phyloP scores from a whole-genome alignment of 768 basidiomycete genomes.

The Rhodosporidiobolus sp. region DNA sequence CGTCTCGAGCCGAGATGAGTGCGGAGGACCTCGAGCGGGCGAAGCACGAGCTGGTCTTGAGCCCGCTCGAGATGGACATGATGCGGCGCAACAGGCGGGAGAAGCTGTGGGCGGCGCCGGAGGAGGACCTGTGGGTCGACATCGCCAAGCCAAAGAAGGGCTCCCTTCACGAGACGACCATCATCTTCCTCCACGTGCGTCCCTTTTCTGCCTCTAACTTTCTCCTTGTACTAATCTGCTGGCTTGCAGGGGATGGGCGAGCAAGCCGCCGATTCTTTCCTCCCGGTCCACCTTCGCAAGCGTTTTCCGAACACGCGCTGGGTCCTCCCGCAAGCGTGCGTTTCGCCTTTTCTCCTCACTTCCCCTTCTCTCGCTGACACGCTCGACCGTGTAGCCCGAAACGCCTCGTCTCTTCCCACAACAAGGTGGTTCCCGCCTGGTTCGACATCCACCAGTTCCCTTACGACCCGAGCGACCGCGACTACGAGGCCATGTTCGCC shows the following conservation, averaged over 20 bases:
- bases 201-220: background rate
- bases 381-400: background rate
- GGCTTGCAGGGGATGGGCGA: conserved; percentile 16
- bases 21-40: background rate
- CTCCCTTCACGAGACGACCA: conserved; percentile 22
- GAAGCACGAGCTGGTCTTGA: background rate
- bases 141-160: background rate
- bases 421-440: conserved; percentile 7
- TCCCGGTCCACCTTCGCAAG: conserved; percentile 5
- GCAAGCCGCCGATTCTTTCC: conserved; percentile 6
- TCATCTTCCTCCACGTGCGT: conserved; percentile 32
- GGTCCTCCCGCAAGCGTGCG: conserved; percentile 32
- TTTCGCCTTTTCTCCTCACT: no score
- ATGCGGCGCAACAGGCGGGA: conserved; percentile 18
- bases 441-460: conserved; percentile 34
- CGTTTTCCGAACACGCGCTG: conserved; percentile 20
- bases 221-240: background rate
- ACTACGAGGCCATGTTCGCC: conserved; percentile 7
- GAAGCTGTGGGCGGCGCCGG: conserved; percentile 24
- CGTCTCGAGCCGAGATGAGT: background rate
- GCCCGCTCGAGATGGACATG: background rate
- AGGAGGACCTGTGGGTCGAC: background rate
- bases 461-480: conserved; percentile 16
- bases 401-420: background rate
- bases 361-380: no score